Evolutionary conservation across 73 alveolate genomes (phyloP), one percentile per base, ranked within the genome.

Genomic region (Tetrahymena malaccensis): DNA sequence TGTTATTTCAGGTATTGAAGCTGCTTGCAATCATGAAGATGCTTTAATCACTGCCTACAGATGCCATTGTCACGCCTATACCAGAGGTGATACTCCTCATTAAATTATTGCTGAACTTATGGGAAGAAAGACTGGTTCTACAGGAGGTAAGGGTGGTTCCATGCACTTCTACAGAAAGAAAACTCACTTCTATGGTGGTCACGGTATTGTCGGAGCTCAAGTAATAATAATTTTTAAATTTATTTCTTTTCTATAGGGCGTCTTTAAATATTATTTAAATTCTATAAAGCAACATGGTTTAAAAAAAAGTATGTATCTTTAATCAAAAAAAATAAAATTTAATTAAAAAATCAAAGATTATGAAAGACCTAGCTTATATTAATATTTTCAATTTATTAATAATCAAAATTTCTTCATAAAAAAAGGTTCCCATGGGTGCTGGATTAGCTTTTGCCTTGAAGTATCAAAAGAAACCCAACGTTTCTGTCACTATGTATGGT

Each of bases 121-220:
- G 97, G 98, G 98, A 34, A 98, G 96, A 94, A 43, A 85, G 40
- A 98, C 99, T 25, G 99, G 99, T 34, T 94, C 98, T 56, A 95
- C 98, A 43, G 96, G 97, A 83, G 99, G 99, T 22, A 97, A 98
- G 94, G 99, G 99, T 34, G 99, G 99, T 34, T 98, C 99, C 2
- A 98, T 98, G 99, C 99, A 98, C 96, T 97, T 96, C 85, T 98
- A 97, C 96, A 93, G 94, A 94, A 95, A 95, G 94, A 93, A 96
- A 94, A 55, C 93, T 84, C 95, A 97, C 96, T 97, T 98, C 96
- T 97, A 97, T 94, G 99, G 99, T 22, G 99, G 99, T 44, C 98
- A 98, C 94, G 99, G 99, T 31, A 98, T 98, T 93, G 99, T 98
- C 33, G 99, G 99, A 35, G 99, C 99, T 50, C 89, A 70, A 70